phyloP scores from a whole-genome alignment of 768 basidiomycete genomes.

The Russula olivacea region DNA sequence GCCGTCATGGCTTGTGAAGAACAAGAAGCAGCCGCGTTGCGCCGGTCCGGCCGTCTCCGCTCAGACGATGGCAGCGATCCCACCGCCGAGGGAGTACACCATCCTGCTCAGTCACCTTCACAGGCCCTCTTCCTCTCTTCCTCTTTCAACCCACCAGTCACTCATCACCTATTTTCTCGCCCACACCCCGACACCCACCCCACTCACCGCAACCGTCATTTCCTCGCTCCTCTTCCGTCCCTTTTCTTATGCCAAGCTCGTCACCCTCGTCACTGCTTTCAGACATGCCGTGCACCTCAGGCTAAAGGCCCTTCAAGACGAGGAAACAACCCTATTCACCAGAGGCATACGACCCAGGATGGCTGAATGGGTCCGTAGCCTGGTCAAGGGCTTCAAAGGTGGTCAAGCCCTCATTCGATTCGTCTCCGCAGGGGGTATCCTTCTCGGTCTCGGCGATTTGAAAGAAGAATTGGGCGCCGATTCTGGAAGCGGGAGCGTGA shows the following conservation, averaged over 20 bases:
- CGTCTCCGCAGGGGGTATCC: constrained; percentile 56
- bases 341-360: constrained; percentile 15
- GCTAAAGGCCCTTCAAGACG: constrained; percentile 38
- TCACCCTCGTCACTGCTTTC: constrained; percentile 49
- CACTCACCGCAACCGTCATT: constrained; percentile 51
- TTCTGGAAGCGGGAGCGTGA: constrained; percentile 30
- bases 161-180: constrained; percentile 58
- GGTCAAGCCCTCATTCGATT: constrained; percentile 58
- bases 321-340: constrained; percentile 27
- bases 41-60: neutral
- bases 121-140: constrained; percentile 38
- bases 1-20: neutral
- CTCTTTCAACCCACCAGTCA: constrained; percentile 46
- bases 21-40: neutral
- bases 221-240: constrained; percentile 51
- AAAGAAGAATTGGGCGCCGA: constrained; percentile 30
- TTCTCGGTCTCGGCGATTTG: constrained; percentile 59
- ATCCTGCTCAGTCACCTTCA: constrained; percentile 50
- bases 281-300: constrained; percentile 56
- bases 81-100: constrained; percentile 36
- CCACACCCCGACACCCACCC: constrained; percentile 45
- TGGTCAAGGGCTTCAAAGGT: constrained; percentile 57
- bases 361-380: constrained; percentile 45
- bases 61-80: constrained; percentile 2
- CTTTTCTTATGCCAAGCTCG: constrained; percentile 42